Evolutionary conservation across 164 flowering plant genomes (phyloP).

Genomic region (Aristolochia fimbriata): DNA sequence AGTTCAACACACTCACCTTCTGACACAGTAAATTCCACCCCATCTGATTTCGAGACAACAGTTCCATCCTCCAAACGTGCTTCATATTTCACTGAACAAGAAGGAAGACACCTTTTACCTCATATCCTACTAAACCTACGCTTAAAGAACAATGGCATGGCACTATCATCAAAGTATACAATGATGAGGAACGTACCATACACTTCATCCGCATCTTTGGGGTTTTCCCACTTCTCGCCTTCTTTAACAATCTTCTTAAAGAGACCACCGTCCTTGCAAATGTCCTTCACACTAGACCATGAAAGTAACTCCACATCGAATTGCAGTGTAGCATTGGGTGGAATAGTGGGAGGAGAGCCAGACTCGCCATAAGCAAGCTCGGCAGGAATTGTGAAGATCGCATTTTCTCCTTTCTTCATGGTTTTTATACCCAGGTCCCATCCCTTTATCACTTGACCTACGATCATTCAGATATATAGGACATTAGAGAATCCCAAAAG

Average conservation of each 20-base stretch:
- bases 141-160: no score
- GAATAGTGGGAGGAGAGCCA: constrained; percentile 90
- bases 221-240: constrained; percentile 98
- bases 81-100: constrained; percentile 69
- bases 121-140: neutral
- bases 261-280: constrained; percentile 95
- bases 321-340: constrained; percentile 88
- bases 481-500: neutral
- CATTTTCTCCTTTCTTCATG: constrained; percentile 96
- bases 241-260: constrained; percentile 70
- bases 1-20: constrained; percentile 36
- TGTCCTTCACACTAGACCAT: constrained; percentile 91
- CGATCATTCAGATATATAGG: neutral
- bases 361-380: constrained; percentile 83
- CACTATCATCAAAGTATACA: neutral
- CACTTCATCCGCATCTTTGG: constrained; percentile 94
- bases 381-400: constrained; percentile 82
- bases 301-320: constrained; percentile 90
- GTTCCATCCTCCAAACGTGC: constrained; percentile 83
- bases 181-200: constrained; percentile 29
- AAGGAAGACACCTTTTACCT: neutral
- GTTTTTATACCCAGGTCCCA: constrained; percentile 96
- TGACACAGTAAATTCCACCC: constrained; percentile 66
- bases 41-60: constrained; percentile 48
- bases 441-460: constrained; percentile 96